A percentile compares a stretch with the other conserved stretches of the same genome.
Conservation (phyloP, 352 stramenopile species). For the Phytophthora agathidicida region DNA sequence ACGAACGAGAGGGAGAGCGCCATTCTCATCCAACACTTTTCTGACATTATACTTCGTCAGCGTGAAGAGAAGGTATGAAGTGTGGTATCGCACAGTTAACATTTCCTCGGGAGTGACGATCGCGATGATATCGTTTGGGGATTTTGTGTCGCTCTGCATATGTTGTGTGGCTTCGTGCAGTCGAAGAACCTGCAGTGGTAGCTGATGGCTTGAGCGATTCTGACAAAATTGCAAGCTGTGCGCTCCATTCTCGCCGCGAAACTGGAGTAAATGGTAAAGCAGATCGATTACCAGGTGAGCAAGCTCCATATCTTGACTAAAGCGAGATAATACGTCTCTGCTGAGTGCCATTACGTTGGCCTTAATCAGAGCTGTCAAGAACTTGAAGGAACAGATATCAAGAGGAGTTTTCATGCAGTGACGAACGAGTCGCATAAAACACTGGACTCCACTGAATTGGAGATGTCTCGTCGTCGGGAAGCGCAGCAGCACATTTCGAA, state of each 20-base stretch:
- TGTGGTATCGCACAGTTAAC: conserved; percentile 11
- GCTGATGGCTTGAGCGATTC: conserved; percentile 20
- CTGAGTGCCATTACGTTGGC: conserved; percentile 24
- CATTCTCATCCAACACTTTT: conserved; percentile 23
- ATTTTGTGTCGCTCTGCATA: conserved; percentile 1
- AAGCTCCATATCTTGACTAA: conserved; percentile 30
- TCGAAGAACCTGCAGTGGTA: conserved; percentile 32
- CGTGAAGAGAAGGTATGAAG: conserved; percentile 38
- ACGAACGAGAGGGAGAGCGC: conserved; percentile 5
- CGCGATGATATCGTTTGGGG: background rate
- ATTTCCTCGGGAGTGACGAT: too few species aligned
- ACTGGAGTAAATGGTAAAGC: conserved; percentile 28
- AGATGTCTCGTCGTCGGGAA: conserved; percentile 26
- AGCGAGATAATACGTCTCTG: conserved; percentile 24
- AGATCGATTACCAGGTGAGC: conserved; percentile 24
- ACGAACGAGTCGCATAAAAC: conserved; percentile 18
- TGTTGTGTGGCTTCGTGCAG: conserved; percentile 21
- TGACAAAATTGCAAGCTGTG: conserved; percentile 37
- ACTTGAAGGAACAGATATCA: background rate
- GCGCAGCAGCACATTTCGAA: conserved; percentile 23
- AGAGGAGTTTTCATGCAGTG: conserved; percentile 8
- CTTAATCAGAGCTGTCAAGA: conserved; percentile 15
- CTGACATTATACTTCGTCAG: conserved; percentile 40
- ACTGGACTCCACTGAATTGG: conserved; percentile 22
- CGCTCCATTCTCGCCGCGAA: conserved; percentile 2